Conservation (phyloP, 306 rosid species). For the Castanospermum australe region DNA sequence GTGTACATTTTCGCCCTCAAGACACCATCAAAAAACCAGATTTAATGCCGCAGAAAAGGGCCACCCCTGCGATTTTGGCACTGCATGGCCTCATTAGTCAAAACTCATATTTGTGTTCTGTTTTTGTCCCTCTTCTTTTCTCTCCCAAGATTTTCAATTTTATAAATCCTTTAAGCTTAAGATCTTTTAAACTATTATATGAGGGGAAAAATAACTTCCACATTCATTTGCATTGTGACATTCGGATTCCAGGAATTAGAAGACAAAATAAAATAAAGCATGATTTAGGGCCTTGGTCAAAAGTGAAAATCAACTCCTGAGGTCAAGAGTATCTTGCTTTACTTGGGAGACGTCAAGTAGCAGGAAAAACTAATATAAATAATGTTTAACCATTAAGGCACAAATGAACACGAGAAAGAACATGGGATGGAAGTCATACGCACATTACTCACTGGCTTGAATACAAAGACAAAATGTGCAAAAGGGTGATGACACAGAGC, state of each 20-base stretch:
- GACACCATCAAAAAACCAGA: conserved; percentile 52
- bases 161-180: background rate
- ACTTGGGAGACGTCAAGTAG: background rate
- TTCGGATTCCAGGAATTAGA: background rate
- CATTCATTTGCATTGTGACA: background rate
- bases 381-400: background rate
- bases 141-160: background rate
- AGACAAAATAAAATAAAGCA: background rate
- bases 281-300: conserved; percentile 28
- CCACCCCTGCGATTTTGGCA: conserved; percentile 67
- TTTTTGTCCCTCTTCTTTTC: background rate
- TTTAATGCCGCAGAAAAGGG: conserved; percentile 61
- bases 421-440: conserved; percentile 31
- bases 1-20: conserved; percentile 37
- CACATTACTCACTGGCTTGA: conserved; percentile 42
- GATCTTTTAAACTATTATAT: background rate
- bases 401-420: conserved; percentile 32
- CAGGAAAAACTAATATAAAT: conserved; percentile 12
- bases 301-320: conserved; percentile 16
- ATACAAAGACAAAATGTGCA: conserved; percentile 30
- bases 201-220: background rate
- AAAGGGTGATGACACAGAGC: conserved; percentile 6
- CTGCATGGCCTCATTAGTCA: conserved; percentile 31
- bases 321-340: background rate
- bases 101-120: background rate